Conservation (phyloP, 1,284 basidiomycete genomes). For the Termitomyces sp. region DNA sequence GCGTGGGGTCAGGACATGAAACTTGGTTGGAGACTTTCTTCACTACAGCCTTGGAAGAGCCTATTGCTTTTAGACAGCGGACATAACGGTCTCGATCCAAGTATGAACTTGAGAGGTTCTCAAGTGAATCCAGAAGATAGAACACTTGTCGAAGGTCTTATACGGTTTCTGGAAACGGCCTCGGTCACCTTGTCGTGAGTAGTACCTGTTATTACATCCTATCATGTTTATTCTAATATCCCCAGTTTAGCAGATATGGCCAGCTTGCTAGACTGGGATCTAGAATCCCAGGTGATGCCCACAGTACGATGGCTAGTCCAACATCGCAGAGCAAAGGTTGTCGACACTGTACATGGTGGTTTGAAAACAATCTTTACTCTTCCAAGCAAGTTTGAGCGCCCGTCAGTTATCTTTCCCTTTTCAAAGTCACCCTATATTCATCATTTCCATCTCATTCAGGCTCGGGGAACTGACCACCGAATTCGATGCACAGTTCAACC, state of each 20-base stretch:
- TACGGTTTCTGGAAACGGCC: slow-evolving; percentile 64
- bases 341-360: slow-evolving; percentile 80
- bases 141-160: slow-evolving; percentile 60
- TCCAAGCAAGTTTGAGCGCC: slow-evolving; percentile 59
- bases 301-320: slow-evolving; percentile 88
- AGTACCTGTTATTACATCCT: background rate
- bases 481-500: slow-evolving; percentile 67
- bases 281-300: slow-evolving; percentile 82
- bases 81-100: slow-evolving; percentile 55
- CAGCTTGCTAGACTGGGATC: slow-evolving; percentile 78
- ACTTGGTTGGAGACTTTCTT: slow-evolving; percentile 66
- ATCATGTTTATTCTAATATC: slow-evolving; percentile 1
- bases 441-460: slow-evolving; percentile 29
- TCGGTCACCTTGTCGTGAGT: slow-evolving; percentile 62
- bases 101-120: slow-evolving; percentile 54
- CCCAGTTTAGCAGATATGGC: slow-evolving; percentile 82
- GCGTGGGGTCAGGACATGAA: slow-evolving; percentile 67
- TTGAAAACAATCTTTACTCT: slow-evolving; percentile 82
- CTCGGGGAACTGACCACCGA: slow-evolving; percentile 55
- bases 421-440: background rate
- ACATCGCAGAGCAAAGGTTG: slow-evolving; percentile 83
- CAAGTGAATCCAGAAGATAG: slow-evolving; percentile 62
- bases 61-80: slow-evolving; percentile 72
- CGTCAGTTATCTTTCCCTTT: slow-evolving; percentile 39
- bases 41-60: slow-evolving; percentile 90